Base-by-base conservation (phyloP, 2,329 filamentous ascomycete species). In the Furcasterigmium sp. region DNA sequence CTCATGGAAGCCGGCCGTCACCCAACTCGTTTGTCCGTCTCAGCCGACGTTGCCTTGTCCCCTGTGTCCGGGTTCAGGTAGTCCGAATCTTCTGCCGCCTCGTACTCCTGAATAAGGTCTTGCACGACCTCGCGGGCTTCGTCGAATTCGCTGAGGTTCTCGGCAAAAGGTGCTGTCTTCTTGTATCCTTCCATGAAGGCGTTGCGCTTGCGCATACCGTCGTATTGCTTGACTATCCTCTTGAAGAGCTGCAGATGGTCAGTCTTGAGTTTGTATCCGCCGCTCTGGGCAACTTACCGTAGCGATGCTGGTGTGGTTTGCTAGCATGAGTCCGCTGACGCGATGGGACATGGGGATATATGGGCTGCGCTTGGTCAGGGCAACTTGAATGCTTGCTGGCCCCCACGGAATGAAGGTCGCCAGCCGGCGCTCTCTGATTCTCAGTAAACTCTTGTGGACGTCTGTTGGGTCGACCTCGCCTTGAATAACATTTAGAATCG, bases 341-440 rank as follows among this genome's bases (percentile, higher is more conserved):
- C 93, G 85, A 60, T 96, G 90, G 53, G 87, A 89, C 71, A 94
- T 94, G 43, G 89, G 86, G 34, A 96, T 85, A 60, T 98, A 97
- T 2, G 94, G 94, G 34, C 91, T 96, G 59, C 94, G 89, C 71
- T 95, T 95, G 3, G 93, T 96, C 49, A 98, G 69, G 3, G 93
- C 94, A 11, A 98, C 93, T 65, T 98, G 93, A 51, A 98, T 98
- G 59, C 89, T 95, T 21, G 93, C 93, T 1, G 93, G 93, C 0
- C 93, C 93, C 93, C 93, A 98, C 9, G 94, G 93, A 50, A 98
- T 98, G 60, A 98, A 98, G 0, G 89, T 94, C 9, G 93, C 94
- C 42, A 98, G 77, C 46, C 89, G 83, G 39, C 93, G 85, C 72
- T 98, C 93, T 39, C 93, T 85, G 59, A 98, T 98, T 51, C 93